Conservation (phyloP, 306 rosid species). For the Ziziphus jujuba region DNA sequence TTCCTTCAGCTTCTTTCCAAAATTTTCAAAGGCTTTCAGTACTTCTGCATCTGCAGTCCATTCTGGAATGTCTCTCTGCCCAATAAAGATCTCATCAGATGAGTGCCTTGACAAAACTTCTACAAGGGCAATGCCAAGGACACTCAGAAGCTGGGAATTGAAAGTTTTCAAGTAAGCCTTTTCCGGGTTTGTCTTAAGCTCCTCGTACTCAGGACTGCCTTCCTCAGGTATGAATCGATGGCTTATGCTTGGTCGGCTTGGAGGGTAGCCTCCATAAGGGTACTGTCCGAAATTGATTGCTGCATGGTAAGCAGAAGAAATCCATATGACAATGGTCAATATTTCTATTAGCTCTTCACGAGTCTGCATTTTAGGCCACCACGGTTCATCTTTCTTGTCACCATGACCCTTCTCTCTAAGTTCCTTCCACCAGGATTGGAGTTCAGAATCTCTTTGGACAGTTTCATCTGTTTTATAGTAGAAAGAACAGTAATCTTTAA, state of each 20-base stretch:
- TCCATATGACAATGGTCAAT: slow-evolving; percentile 67
- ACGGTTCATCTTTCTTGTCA: slow-evolving; percentile 60
- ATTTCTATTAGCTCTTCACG: slow-evolving; percentile 46
- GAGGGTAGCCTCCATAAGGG: slow-evolving; percentile 63
- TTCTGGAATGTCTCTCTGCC: slow-evolving; percentile 51
- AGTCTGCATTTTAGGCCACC: slow-evolving; percentile 82
- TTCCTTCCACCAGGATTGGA: slow-evolving; percentile 83
- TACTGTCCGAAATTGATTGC: slow-evolving; percentile 82
- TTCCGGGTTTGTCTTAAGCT: slow-evolving; percentile 50
- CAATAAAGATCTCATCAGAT: slow-evolving; percentile 75
- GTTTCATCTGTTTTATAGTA: slow-evolving; percentile 44
- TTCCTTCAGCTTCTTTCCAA: slow-evolving; percentile 45
- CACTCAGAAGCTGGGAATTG: slow-evolving; percentile 43
- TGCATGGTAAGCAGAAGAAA: slow-evolving; percentile 72
- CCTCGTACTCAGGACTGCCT: slow-evolving; percentile 49
- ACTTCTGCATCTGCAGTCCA: slow-evolving; percentile 65
- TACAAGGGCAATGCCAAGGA: slow-evolving; percentile 60
- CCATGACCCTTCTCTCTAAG: slow-evolving; percentile 61
- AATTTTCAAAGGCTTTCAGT: slow-evolving; percentile 43
- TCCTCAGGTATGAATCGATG: slow-evolving; percentile 53
- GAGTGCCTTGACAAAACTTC: slow-evolving; percentile 76
- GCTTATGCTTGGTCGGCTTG: slow-evolving; percentile 58
- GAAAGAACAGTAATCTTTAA: slow-evolving; percentile 52
- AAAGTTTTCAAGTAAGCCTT: slow-evolving; percentile 64
- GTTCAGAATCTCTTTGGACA: slow-evolving; percentile 47